phyloP scores from a whole-genome alignment of 2,329 filamentous ascomycete genomes.

The Cercospora nicotianae region DNA sequence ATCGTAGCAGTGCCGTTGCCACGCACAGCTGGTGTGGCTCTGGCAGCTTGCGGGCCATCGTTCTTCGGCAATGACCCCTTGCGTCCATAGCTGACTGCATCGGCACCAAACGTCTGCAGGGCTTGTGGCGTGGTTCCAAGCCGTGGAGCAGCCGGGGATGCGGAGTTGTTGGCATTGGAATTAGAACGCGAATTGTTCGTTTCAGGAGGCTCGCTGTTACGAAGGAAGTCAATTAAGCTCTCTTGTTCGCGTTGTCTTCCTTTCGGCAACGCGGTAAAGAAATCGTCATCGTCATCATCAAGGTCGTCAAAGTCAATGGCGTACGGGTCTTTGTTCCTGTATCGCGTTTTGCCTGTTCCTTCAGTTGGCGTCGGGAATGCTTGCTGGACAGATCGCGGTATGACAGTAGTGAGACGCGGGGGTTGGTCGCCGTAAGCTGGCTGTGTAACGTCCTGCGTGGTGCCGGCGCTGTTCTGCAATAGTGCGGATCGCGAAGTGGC shows the following conservation, averaged over 20 bases:
- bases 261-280: constrained; percentile 48
- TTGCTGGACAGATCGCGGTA: constrained; percentile 11
- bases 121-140: constrained; percentile 14
- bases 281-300: constrained; percentile 45
- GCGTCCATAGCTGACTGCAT: constrained; percentile 22
- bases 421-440: constrained; percentile 22
- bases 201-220: constrained; percentile 64
- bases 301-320: constrained; percentile 72
- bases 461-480: constrained; percentile 22
- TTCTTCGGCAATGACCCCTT: constrained; percentile 17
- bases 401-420: constrained; percentile 17
- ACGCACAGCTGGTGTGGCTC: not conserved
- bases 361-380: not conserved
- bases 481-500: constrained; percentile 43
- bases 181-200: constrained; percentile 5
- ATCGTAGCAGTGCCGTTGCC: constrained; percentile 20
- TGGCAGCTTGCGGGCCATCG: constrained; percentile 15
- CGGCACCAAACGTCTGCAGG: constrained; percentile 21
- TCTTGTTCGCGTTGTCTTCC: constrained; percentile 54
- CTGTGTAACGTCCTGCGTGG: constrained; percentile 13
- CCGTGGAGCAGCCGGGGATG: not conserved
- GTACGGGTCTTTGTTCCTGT: constrained; percentile 83
- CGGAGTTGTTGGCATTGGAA: constrained; percentile 4
- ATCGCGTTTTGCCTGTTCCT: constrained; percentile 60
- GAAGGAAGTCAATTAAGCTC: constrained; percentile 71